A percentile compares a stretch with the other conserved stretches of the same genome.
Conservation (phyloP, 805 yeast species). For the Teunomyces pallodes region DNA sequence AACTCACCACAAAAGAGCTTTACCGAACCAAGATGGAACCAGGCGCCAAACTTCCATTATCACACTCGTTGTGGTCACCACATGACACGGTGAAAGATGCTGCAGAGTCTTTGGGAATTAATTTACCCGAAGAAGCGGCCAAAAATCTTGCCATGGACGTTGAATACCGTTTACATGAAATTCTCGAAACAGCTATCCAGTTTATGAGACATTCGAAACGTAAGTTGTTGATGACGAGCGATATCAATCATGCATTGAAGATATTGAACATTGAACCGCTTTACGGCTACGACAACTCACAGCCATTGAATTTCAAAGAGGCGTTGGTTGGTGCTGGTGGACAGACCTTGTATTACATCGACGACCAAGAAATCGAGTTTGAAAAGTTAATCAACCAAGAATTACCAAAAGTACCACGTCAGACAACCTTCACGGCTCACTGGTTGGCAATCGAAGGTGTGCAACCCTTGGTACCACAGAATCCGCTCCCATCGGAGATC, state of each 20-base stretch:
- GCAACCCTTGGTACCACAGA: constrained; percentile 96
- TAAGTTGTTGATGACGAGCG: constrained; percentile 73
- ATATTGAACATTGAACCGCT: constrained; percentile 91
- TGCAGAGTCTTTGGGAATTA: constrained; percentile 86
- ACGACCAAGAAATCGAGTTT: constrained; percentile 90
- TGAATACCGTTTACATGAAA: constrained; percentile 95
- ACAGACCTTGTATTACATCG: constrained; percentile 87
- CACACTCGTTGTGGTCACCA: constrained; percentile 96
- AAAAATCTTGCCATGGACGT: constrained; percentile 97
- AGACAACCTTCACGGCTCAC: constrained; percentile 88
- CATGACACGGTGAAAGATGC: constrained; percentile 95
- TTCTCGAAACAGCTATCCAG: constrained; percentile 91
- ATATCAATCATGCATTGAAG: constrained; percentile 75
- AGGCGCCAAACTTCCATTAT: constrained; percentile 52
- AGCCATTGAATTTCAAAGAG: constrained; percentile 77
- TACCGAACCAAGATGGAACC: constrained; percentile 26
- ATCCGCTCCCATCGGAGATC: constrained; percentile 81
- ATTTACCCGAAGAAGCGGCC: constrained; percentile 86
- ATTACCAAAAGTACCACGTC: constrained; percentile 90
- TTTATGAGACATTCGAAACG: constrained; percentile 94
- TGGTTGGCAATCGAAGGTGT: constrained; percentile 99
- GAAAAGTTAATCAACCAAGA: constrained; percentile 93
- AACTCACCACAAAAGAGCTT: not conserved
- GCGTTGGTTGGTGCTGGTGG: constrained; percentile 85
- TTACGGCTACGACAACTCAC: constrained; percentile 77